These are phyloP conservation scores for Paratrypanosoma confusum DNA, from an alignment of 208 protist species.

Conservation along the genomic window DNA sequence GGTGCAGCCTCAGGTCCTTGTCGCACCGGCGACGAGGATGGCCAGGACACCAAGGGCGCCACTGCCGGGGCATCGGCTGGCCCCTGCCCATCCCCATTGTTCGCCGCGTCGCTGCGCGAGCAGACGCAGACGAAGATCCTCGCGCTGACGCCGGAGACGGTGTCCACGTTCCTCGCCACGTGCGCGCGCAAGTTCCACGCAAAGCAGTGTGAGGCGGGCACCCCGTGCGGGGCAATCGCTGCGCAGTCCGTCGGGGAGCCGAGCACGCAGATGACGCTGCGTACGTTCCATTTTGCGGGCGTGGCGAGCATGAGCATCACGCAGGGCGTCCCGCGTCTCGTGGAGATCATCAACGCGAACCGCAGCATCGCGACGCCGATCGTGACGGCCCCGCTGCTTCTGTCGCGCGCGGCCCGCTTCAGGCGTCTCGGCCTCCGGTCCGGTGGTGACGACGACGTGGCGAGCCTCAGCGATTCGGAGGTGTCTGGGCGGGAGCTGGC, in stretches of 20 bases:
- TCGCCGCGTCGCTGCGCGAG: too few species aligned
- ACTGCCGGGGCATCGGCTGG: too few species aligned
- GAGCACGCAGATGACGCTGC: conserved; percentile 99
- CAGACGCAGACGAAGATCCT: conserved; percentile 48
- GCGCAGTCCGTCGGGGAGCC: conserved; percentile 99
- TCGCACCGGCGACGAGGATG: neutral
- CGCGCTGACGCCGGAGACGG: conserved; percentile 52
- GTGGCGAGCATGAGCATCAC: conserved; percentile 99
- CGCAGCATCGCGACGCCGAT: conserved; percentile 98
- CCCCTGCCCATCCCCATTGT: too few species aligned
- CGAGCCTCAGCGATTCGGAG: neutral
- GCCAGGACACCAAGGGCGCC: neutral
- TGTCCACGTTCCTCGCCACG: conserved; percentile 58
- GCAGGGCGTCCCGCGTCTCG: conserved; percentile 94
- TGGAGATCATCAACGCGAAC: conserved; percentile 99
- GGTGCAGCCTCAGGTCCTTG: neutral
- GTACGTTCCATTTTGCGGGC: conserved; percentile 99
- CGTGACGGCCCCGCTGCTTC: conserved; percentile 89
- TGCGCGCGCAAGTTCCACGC: conserved; percentile 75
- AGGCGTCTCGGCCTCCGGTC: neutral
- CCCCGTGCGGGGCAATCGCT: conserved; percentile 97
- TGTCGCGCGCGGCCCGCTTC: conserved; percentile 6
- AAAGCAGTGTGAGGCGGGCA: conserved; percentile 93
- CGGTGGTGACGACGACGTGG: conserved; percentile 3
- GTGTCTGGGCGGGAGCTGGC: conserved; percentile 12